These are phyloP conservation scores for Nidula niveotomentosa DNA, from an alignment of 1,284 basidiomycete genomes.

Conservation along the genomic window DNA sequence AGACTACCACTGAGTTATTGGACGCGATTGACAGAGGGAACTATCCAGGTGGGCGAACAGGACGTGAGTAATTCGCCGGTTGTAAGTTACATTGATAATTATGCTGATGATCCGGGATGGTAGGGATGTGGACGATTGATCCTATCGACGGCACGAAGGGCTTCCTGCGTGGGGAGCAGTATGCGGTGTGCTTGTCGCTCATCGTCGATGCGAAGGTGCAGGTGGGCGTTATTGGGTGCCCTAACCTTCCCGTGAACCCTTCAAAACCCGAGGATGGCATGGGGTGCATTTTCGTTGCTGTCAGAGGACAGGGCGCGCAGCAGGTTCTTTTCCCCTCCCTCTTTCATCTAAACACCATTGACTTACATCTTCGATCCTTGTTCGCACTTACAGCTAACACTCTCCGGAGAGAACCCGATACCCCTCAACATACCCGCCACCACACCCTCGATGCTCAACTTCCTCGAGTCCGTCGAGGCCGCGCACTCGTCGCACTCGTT, in stretches of 20 bases:
- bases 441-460: conserved; percentile 51
- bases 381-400: conserved; percentile 31
- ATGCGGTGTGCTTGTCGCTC: conserved; percentile 94
- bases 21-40: conserved; percentile 88
- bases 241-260: conserved; percentile 79
- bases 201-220: conserved; percentile 85
- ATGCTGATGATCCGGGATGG: conserved; percentile 5
- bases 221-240: conserved; percentile 94
- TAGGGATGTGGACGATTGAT: conserved; percentile 90
- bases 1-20: conserved; percentile 64
- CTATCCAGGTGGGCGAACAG: conserved; percentile 72
- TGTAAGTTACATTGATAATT: not conserved
- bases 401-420: conserved; percentile 40
- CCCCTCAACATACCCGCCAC: conserved; percentile 48
- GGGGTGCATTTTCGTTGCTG: conserved; percentile 85
- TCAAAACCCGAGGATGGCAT: conserved; percentile 57
- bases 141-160: conserved; percentile 95
- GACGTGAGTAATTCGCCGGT: conserved; percentile 56
- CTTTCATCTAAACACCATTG: not conserved
- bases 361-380: not conserved
- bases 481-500: conserved; percentile 89
- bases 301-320: conserved; percentile 79
- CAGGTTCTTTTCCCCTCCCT: conserved; percentile 46
- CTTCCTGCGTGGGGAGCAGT: conserved; percentile 96
- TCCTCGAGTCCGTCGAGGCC: conserved; percentile 94